These are phyloP conservation scores for Trifolium dubium DNA, from an alignment of 306 rosid species.

Conservation along the genomic window DNA sequence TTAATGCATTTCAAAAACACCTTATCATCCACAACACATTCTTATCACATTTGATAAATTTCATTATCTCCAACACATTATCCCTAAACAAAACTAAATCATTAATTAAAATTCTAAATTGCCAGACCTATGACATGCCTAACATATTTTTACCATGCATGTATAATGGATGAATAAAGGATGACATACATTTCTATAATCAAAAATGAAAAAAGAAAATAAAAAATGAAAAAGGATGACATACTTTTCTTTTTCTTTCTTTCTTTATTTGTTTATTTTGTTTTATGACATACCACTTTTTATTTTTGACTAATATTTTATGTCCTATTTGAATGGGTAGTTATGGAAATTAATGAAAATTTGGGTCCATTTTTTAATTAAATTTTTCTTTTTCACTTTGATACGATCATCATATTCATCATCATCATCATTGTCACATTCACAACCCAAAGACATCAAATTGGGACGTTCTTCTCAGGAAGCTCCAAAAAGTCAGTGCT, in stretches of 20 bases:
- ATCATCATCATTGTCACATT: conserved; percentile 43
- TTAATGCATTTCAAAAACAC: too few relatives aligned
- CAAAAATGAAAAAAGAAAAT: background rate
- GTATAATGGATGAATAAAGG: background rate
- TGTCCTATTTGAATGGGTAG: conserved; percentile 43
- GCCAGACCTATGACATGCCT: background rate
- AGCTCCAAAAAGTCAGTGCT: conserved; percentile 74
- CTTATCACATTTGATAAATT: too few relatives aligned
- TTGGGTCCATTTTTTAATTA: conserved; percentile 32
- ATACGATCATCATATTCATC: conserved; percentile 46
- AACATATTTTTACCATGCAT: background rate
- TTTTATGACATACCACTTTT: background rate
- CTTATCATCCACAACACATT: too few relatives aligned
- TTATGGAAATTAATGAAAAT: conserved; percentile 40
- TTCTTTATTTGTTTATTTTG: too few relatives aligned
- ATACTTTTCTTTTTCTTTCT: background rate
- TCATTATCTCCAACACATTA: too few relatives aligned
- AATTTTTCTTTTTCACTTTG: background rate
- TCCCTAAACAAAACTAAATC: background rate
- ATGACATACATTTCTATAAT: background rate
- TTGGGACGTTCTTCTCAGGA: conserved; percentile 62
- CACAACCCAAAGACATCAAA: conserved; percentile 36
- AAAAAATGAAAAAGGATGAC: background rate
- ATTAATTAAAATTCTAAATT: background rate
- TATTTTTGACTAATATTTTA: background rate